A percentile compares a stretch with the other conserved stretches of the same genome.
These are phyloP conservation scores for Helotiales sp. DNA, from an alignment of 2,329 filamentous ascomycete genomes.

Conservation along the genomic window DNA sequence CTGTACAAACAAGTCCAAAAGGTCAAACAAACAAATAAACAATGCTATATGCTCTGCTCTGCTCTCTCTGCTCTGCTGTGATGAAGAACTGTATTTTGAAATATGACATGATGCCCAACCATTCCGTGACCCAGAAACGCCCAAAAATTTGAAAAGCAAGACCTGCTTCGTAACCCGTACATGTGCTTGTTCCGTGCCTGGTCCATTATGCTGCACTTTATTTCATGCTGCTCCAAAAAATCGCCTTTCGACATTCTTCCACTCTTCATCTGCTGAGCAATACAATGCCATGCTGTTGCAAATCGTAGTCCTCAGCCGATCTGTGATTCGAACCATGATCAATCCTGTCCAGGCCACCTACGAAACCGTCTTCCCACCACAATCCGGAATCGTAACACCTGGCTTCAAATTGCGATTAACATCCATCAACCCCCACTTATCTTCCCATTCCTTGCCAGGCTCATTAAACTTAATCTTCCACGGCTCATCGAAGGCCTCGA, in stretches of 20 bases:
- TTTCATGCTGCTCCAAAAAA: no score
- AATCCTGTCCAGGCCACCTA: neutral
- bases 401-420: slow-evolving; percentile 81
- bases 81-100: neutral
- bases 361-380: slow-evolving; percentile 64
- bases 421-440: slow-evolving; percentile 94
- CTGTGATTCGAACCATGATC: no score
- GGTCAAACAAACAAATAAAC: neutral
- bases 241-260: neutral
- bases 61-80: neutral
- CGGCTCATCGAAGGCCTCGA: slow-evolving; percentile 94
- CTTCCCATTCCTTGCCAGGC: slow-evolving; percentile 78
- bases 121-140: neutral
- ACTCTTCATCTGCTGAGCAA: neutral
- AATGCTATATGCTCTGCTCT: neutral
- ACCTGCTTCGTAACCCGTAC: neutral
- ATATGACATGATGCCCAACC: neutral
- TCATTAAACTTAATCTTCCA: slow-evolving; percentile 85
- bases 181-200: neutral
- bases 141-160: neutral
- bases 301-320: no score
- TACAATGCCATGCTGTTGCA: no score
- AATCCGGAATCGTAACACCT: slow-evolving; percentile 86
- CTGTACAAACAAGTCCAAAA: neutral
- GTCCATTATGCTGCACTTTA: neutral